Evolutionary conservation across 768 basidiomycete genomes (phyloP).

Genomic region (Hygrophorus russula): DNA sequence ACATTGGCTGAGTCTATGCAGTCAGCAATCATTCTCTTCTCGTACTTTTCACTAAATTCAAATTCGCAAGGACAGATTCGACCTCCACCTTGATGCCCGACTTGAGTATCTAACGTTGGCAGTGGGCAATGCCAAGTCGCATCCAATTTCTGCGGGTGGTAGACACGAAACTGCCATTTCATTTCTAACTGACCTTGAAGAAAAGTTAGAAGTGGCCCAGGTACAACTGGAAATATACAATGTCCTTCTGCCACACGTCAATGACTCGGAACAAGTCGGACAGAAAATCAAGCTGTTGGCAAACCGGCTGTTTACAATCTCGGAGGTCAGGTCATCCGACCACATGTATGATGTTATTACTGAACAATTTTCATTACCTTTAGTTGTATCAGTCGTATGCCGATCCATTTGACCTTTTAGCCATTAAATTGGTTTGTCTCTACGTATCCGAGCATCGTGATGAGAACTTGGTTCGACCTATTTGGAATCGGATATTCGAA

Average conservation of each 20-base stretch:
- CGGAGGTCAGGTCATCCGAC: conserved; percentile 45
- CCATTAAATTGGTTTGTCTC: conserved; percentile 80
- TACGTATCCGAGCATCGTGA: conserved; percentile 92
- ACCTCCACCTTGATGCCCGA: conserved; percentile 58
- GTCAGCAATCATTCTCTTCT: conserved; percentile 33
- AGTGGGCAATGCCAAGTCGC: conserved; percentile 93
- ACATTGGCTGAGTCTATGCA: conserved; percentile 75
- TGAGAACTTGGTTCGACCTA: conserved; percentile 65
- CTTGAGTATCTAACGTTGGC: conserved; percentile 91
- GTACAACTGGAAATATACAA: conserved; percentile 91
- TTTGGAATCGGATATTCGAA: conserved; percentile 84
- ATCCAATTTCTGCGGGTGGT: conserved; percentile 67
- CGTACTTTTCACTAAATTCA: conserved; percentile 1
- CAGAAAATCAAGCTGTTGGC: conserved; percentile 51
- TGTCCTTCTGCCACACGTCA: conserved; percentile 45
- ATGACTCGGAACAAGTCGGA: conserved; percentile 51
- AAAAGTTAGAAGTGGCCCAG: conserved; percentile 93
- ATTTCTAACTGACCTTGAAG: conserved; percentile 90
- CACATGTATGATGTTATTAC: not conserved
- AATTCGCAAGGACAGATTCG: conserved; percentile 33
- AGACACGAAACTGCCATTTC: conserved; percentile 86
- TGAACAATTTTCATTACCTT: conserved; percentile 1
- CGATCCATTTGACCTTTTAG: conserved; percentile 71
- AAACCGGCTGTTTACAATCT: conserved; percentile 61
- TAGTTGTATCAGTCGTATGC: conserved; percentile 88